Conservation (phyloP, 768 basidiomycete genomes). For the Phallus indusiatus region DNA sequence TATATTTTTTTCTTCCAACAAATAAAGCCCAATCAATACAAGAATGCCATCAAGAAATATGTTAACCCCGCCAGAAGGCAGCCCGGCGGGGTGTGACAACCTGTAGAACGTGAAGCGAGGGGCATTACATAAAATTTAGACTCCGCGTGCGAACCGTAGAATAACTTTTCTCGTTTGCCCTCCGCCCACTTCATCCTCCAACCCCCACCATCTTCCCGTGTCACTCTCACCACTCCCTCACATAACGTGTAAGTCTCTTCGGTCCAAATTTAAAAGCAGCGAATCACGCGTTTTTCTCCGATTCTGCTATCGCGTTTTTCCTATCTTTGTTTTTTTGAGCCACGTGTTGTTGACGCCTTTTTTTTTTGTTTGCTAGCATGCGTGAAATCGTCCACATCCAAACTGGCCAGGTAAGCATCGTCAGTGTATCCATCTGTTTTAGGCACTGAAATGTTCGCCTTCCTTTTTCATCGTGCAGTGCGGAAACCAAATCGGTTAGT, state of each 20-base stretch:
- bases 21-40: too few relatives aligned
- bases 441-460: constrained; percentile 10
- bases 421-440: neutral
- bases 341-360: constrained; percentile 10
- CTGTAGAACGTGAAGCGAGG: neutral
- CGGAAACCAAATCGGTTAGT: constrained; percentile 97
- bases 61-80: neutral
- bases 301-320: neutral
- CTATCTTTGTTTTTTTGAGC: neutral
- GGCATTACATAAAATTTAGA: neutral
- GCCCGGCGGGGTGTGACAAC: neutral
- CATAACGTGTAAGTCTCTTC: neutral
- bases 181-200: neutral
- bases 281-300: neutral
- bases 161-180: neutral
- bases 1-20: too few relatives aligned
- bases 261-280: neutral
- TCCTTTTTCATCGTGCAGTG: constrained; percentile 41
- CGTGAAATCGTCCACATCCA: constrained; percentile 99
- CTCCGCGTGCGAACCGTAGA: neutral
- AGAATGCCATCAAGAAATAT: neutral
- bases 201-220: neutral
- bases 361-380: constrained; percentile 49
- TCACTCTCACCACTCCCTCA: neutral
- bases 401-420: constrained; percentile 79